Conservation (phyloP, 768 basidiomycete genomes). For the Tricholoma flavovirens region DNA sequence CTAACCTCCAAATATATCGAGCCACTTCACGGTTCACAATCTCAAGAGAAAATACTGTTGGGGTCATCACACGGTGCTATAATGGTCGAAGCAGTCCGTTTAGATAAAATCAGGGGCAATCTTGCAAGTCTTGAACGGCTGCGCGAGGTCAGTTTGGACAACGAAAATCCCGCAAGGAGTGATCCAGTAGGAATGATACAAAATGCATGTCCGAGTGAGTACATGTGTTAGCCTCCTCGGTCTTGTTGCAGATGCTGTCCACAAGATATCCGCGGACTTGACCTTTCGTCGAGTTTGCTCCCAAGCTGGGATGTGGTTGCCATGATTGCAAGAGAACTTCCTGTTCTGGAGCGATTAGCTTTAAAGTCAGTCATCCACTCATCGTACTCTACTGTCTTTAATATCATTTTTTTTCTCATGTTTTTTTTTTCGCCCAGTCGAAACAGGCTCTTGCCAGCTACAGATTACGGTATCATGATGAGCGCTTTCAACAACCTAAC, state of each 20-base stretch:
- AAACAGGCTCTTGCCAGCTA: slow-evolving; percentile 52
- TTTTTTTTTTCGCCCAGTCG: no score
- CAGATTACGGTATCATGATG: slow-evolving; percentile 23
- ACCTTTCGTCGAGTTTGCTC: slow-evolving; percentile 74
- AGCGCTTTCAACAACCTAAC: slow-evolving; percentile 45
- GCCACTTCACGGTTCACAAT: slow-evolving; percentile 40
- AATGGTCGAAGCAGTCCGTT: slow-evolving; percentile 77
- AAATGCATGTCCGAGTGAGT: slow-evolving; percentile 65
- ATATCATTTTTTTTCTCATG: slow-evolving; percentile 12
- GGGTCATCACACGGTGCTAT: slow-evolving; percentile 83
- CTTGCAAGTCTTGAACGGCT: slow-evolving; percentile 62
- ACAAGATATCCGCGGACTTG: slow-evolving; percentile 70
- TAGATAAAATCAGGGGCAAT: slow-evolving; percentile 73
- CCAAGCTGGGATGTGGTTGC: slow-evolving; percentile 66
- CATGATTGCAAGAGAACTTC: slow-evolving; percentile 56
- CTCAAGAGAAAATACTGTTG: slow-evolving; percentile 60
- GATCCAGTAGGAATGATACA: slow-evolving; percentile 47
- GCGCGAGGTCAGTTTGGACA: slow-evolving; percentile 77
- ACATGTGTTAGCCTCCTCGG: slow-evolving; percentile 1
- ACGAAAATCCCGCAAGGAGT: slow-evolving; percentile 48
- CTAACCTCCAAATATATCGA: slow-evolving; percentile 77
- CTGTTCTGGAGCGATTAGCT: slow-evolving; percentile 54
- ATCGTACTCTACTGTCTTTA: slow-evolving; percentile 11
- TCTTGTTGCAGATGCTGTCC: slow-evolving; percentile 7
- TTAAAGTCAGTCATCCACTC: slow-evolving; percentile 60